Conservation (phyloP, 108 stramenopile species). For the Nitzschia sp. region DNA sequence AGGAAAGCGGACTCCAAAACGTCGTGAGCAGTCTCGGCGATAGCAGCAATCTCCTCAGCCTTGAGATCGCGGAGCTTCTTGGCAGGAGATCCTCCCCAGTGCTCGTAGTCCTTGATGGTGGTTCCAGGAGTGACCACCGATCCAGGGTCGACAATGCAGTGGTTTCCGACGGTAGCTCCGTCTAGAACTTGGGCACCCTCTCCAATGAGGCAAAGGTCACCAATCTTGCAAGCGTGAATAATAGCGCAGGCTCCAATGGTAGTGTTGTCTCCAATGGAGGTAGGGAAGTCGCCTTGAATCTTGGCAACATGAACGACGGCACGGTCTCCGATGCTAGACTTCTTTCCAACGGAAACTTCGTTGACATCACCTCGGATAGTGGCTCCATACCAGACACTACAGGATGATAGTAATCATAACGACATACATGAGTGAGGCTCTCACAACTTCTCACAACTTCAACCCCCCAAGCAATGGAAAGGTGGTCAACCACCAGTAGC, state of each 20-base stretch:
- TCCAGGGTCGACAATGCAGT: conserved; percentile 79
- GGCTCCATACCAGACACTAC: conserved; percentile 86
- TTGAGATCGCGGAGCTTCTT: conserved; percentile 83
- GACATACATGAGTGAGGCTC: too few relatives aligned
- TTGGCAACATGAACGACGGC: conserved; percentile 95
- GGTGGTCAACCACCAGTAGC: too few relatives aligned
- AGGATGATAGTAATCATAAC: neutral
- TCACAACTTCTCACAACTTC: too few relatives aligned
- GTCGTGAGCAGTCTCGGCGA: conserved; percentile 48
- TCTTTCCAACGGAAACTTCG: conserved; percentile 74
- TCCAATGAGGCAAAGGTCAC: conserved; percentile 76
- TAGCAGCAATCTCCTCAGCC: conserved; percentile 59
- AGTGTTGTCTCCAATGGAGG: conserved; percentile 84
- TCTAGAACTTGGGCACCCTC: conserved; percentile 89
- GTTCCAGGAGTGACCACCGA: conserved; percentile 84
- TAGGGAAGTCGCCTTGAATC: conserved; percentile 86
- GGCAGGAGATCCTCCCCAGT: conserved; percentile 92
- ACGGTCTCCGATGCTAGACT: conserved; percentile 84
- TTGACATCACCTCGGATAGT: conserved; percentile 86
- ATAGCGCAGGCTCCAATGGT: conserved; percentile 81
- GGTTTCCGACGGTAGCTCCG: conserved; percentile 76
- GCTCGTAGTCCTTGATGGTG: conserved; percentile 70
- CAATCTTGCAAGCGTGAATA: conserved; percentile 89
- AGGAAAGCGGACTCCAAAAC: conserved; percentile 60
- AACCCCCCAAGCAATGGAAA: too few relatives aligned